Evolutionary conservation across 192 early-diverging fungal genomes (phyloP), one percentile per base, ranked within the genome.

Genomic region (Podila epigama): DNA sequence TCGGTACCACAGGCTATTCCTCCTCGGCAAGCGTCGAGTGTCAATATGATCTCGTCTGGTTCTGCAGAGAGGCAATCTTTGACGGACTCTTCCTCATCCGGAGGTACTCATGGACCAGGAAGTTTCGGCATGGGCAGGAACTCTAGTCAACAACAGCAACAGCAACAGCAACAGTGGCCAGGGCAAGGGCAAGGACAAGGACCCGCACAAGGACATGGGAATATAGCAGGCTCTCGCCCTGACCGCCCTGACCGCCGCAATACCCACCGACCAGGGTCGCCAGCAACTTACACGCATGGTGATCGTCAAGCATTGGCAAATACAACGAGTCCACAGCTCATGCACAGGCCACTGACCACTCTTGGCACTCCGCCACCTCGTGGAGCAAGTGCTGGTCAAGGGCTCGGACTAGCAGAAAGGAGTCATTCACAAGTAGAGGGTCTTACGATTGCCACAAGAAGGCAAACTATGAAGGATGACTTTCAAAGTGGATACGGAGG

Each of bases 401-500:
- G 25, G 15, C 27, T 10, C 5, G 33, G 31, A n/a, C 13, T 8
- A 20, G 37, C 9, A 20, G 31, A 52, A 8, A 20, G 5, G 12
- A 61, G 22, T 29, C 61, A 77, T 22, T 77, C 59, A 31, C 73
- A 77, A 32, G 66, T 40, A 7, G 73, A 77, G 5, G 73, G 73
- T 20, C 44, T 68, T 1, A 64, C 73, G 0, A 44, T 68, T 4
- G 73, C 73, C 1, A 64, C 73, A 0, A 28, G 73, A 22, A 65
- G 73, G 11, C 73, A 77, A 27, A 77, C 73, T 25, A 27, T 75
- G 52, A 61, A 60, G 18, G 72, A 75, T 22, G 65, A 75, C 27
- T 75, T 68, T 41, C 73, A 77, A 32, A 66, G 73, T 32, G 66
- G 61, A 16, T 77, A 68, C 54, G 73, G 73, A 12, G 66, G 66